Conservation (phyloP, 1,284 basidiomycete species). For the Cutaneotrichosporon cutaneum region DNA sequence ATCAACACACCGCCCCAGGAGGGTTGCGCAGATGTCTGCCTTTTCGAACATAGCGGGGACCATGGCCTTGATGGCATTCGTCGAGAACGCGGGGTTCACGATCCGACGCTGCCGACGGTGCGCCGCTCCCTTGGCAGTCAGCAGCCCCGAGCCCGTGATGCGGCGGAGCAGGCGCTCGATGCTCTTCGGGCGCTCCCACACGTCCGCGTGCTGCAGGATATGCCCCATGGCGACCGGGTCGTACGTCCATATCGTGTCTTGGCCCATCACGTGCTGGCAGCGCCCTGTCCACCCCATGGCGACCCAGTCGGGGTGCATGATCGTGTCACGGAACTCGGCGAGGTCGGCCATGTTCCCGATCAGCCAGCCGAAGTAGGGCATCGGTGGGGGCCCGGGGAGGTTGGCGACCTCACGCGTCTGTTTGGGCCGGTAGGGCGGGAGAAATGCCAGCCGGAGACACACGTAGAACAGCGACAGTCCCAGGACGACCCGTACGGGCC, state of each 20-base stretch:
- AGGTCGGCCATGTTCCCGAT: slow-evolving; percentile 16
- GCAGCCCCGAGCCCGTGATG: slow-evolving; percentile 45
- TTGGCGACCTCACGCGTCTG: slow-evolving; percentile 12
- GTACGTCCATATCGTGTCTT: slow-evolving; percentile 59
- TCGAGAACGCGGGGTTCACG: slow-evolving; percentile 49
- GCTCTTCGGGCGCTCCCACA: slow-evolving; percentile 67
- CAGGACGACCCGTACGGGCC: neutral
- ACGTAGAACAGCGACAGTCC: neutral
- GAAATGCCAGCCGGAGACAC: neutral
- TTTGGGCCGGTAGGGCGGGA: slow-evolving; percentile 1
- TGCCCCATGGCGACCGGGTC: slow-evolving; percentile 64
- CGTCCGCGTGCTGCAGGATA: slow-evolving; percentile 63
- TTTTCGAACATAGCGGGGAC: slow-evolving; percentile 64
- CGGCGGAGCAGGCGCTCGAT: slow-evolving; percentile 59
- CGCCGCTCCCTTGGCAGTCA: slow-evolving; percentile 52
- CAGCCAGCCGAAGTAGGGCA: neutral
- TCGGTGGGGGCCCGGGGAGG: slow-evolving; percentile 17
- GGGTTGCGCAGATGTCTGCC: slow-evolving; percentile 56
- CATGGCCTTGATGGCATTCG: slow-evolving; percentile 40
- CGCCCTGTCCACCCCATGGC: slow-evolving; percentile 29
- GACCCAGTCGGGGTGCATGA: slow-evolving; percentile 3
- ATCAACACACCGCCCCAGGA: slow-evolving; percentile 15
- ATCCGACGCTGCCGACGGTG: slow-evolving; percentile 58
- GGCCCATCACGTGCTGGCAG: slow-evolving; percentile 33
- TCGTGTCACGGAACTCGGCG: slow-evolving; percentile 2